Evolutionary conservation across 257 asterid species (phyloP).

Genomic region (Cinchona pubescens): DNA sequence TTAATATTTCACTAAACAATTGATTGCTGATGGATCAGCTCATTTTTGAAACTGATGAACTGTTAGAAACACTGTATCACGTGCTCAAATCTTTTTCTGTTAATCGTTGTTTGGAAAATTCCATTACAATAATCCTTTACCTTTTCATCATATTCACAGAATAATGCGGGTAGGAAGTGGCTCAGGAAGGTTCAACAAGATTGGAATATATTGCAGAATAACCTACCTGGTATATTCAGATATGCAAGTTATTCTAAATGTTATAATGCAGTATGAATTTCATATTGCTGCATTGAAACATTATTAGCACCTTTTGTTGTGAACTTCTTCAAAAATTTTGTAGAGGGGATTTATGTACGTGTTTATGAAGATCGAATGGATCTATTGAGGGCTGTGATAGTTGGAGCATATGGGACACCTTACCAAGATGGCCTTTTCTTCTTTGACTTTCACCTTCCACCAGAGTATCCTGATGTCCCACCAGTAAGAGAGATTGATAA

Average conservation of each 20-base stretch:
- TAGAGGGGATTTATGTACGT: slow-evolving; percentile 91
- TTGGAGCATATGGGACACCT: slow-evolving; percentile 99
- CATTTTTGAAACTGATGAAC: neutral
- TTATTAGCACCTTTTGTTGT: slow-evolving; percentile 10
- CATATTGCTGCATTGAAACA: slow-evolving; percentile 19
- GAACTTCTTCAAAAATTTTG: slow-evolving; percentile 18
- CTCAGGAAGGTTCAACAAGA: slow-evolving; percentile 93
- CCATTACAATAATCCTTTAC: neutral
- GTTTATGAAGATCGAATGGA: slow-evolving; percentile 98
- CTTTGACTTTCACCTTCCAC: slow-evolving; percentile 94
- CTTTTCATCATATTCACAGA: slow-evolving; percentile 43
- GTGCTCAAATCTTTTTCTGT: neutral
- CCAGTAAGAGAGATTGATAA: slow-evolving; percentile 55
- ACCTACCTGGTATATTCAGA: slow-evolving; percentile 71
- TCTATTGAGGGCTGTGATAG: slow-evolving; percentile 93
- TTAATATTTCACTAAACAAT: neutral
- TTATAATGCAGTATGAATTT: slow-evolving; percentile 15
- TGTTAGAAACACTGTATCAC: neutral
- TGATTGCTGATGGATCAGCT: neutral
- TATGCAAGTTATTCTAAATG: slow-evolving; percentile 15
- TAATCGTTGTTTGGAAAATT: neutral
- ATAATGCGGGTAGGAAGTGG: slow-evolving; percentile 84
- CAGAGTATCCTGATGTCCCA: slow-evolving; percentile 90
- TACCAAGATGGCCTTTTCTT: slow-evolving; percentile 98
- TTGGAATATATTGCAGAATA: slow-evolving; percentile 94